Conservation (phyloP, 129 eudicot genomes). For the Saposhnikovia divaricata region DNA sequence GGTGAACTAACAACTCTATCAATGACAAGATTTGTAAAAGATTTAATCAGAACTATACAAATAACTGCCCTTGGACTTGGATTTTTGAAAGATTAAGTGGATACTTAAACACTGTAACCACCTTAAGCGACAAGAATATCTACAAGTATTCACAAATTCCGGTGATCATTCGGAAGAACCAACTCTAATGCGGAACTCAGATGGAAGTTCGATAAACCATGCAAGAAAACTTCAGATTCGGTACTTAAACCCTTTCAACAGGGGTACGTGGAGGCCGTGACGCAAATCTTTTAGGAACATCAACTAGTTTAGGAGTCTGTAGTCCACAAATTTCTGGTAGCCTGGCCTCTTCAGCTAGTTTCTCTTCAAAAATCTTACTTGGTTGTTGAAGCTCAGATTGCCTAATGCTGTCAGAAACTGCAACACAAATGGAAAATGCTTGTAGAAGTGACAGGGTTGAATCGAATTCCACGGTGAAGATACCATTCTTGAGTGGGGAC, state of each 20-base stretch:
- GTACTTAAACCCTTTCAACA: slow-evolving; percentile 34
- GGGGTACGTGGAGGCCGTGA: slow-evolving; percentile 43
- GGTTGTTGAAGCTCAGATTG: slow-evolving; percentile 25
- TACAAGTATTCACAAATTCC: background rate
- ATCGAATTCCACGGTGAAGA: slow-evolving; percentile 53
- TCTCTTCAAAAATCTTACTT: slow-evolving; percentile 11
- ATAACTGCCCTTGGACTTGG: background rate
- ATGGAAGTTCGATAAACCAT: background rate
- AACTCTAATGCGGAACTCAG: background rate
- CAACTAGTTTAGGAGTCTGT: slow-evolving; percentile 8
- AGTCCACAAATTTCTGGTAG: background rate
- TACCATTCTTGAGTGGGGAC: slow-evolving; percentile 51
- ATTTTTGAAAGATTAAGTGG: background rate
- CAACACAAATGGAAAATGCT: slow-evolving; percentile 63
- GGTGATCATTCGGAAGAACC: background rate
- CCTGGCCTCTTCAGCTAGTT: slow-evolving; percentile 20
- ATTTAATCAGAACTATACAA: background rate
- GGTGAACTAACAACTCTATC: background rate
- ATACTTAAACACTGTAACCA: background rate
- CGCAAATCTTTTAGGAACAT: slow-evolving; percentile 27
- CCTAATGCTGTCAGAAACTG: slow-evolving; percentile 41
- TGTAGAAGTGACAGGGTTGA: slow-evolving; percentile 55
- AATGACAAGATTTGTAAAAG: too few species aligned
- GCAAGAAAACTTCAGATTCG: background rate
- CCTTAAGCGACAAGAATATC: background rate